phyloP scores from a whole-genome alignment of 768 basidiomycete species.

The Steccherinum ochraceum region DNA sequence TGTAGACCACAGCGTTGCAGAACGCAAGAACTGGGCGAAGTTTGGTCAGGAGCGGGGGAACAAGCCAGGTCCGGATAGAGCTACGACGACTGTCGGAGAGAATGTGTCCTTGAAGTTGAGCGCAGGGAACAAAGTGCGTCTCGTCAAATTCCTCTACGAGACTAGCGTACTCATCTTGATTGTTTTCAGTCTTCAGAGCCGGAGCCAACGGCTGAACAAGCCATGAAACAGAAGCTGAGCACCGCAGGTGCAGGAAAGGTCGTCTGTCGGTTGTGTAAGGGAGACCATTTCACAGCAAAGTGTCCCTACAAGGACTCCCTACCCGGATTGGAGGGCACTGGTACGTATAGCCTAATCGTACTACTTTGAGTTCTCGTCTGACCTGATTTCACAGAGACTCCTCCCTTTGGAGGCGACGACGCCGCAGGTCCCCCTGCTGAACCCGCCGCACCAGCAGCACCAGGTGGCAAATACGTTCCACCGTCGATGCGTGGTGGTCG shows the following conservation, averaged over 20 bases:
- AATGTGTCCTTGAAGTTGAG: slow-evolving; percentile 56
- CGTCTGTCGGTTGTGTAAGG: slow-evolving; percentile 89
- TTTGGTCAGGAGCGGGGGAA: slow-evolving; percentile 90
- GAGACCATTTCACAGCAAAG: slow-evolving; percentile 95
- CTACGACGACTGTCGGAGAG: slow-evolving; percentile 90
- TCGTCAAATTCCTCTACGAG: slow-evolving; percentile 13
- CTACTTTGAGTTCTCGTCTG: not conserved
- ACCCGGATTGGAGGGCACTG: slow-evolving; percentile 59
- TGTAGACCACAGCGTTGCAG: slow-evolving; percentile 92
- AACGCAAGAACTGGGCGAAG: slow-evolving; percentile 89
- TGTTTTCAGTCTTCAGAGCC: slow-evolving; percentile 48
- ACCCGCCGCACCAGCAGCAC: slow-evolving; percentile 27
- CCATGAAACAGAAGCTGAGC: slow-evolving; percentile 57
- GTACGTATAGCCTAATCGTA: slow-evolving; percentile 28
- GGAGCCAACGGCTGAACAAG: slow-evolving; percentile 60
- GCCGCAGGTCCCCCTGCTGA: slow-evolving; percentile 23
- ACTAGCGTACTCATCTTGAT: slow-evolving; percentile 1
- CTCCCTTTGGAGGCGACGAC: slow-evolving; percentile 30
- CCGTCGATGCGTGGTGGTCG: slow-evolving; percentile 82
- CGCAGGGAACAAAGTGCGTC: slow-evolving; percentile 50
- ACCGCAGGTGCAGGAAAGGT: slow-evolving; percentile 85
- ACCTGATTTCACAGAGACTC: slow-evolving; percentile 27
- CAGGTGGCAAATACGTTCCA: slow-evolving; percentile 85
- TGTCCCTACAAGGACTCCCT: slow-evolving; percentile 98
- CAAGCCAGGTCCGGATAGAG: slow-evolving; percentile 82